Conservation (phyloP, 345 rosid species). For the Linum lewisii region DNA sequence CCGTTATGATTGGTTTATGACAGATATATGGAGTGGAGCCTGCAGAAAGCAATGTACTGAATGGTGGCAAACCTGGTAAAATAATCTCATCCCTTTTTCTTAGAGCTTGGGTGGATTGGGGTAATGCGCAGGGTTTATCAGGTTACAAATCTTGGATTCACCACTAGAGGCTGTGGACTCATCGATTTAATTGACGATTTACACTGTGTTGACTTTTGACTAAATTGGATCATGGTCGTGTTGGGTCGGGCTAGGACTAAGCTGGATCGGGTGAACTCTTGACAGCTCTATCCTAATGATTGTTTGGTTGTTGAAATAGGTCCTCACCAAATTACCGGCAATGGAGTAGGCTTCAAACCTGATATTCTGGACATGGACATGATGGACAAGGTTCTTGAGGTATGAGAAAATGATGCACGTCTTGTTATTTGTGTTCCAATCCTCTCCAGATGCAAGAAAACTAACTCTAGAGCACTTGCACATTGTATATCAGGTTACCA, state of each 20-base stretch:
- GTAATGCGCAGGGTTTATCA: too few relatives aligned
- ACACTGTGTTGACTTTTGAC: too few relatives aligned
- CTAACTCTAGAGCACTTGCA: not conserved
- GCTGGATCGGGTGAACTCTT: too few relatives aligned
- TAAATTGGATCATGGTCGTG: too few relatives aligned
- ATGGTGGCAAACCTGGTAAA: conserved; percentile 95
- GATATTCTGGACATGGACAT: conserved; percentile 91
- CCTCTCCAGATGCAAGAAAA: conserved; percentile 7
- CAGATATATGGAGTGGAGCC: conserved; percentile 98
- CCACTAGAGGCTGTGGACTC: too few relatives aligned
- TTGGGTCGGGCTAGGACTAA: too few relatives aligned
- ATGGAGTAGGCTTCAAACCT: conserved; percentile 96
- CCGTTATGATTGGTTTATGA: not conserved
- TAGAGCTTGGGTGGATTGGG: too few relatives aligned
- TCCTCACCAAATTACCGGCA: conserved; percentile 92
- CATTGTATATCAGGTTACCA: conserved; percentile 45
- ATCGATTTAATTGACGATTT: too few relatives aligned
- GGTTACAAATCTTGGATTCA: too few relatives aligned
- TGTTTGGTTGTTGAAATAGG: conserved; percentile 32
- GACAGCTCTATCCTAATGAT: not conserved
- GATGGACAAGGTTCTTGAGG: conserved; percentile 91
- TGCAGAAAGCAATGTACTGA: conserved; percentile 79
- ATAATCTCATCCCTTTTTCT: not conserved
- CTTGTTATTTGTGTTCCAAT: not conserved
- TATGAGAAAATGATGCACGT: conserved; percentile 7